Conservation (phyloP, 805 yeast genomes). For the Tanozyma kutaoensis region DNA sequence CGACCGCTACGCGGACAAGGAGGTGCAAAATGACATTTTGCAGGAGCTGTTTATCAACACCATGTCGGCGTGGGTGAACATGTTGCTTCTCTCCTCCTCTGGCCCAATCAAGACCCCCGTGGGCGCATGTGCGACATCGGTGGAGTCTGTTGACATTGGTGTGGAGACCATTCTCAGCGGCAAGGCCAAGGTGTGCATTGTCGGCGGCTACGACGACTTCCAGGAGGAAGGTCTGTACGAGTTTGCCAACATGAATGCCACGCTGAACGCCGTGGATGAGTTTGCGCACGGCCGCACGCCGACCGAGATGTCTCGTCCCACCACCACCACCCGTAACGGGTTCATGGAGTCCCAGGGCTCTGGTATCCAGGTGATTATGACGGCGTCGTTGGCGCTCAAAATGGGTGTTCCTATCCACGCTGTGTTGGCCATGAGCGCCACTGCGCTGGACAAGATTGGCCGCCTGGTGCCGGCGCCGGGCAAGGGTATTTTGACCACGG, state of each 20-base stretch:
- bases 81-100: constrained; percentile 90
- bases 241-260: constrained; percentile 98
- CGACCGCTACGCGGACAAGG: constrained; percentile 84
- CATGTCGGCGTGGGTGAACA: constrained; percentile 99
- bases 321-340: constrained; percentile 92
- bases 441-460: constrained; percentile 97
- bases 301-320: constrained; percentile 96
- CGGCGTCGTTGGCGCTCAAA: constrained; percentile 81
- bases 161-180: constrained; percentile 86
- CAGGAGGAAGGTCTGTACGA: constrained; percentile 98
- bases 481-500: constrained; percentile 96
- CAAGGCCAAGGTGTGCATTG: constrained; percentile 90
- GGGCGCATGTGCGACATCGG: constrained; percentile 99
- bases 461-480: constrained; percentile 99
- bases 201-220: constrained; percentile 99
- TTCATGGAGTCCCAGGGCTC: constrained; percentile 99
- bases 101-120: constrained; percentile 99
- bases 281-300: constrained; percentile 95
- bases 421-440: constrained; percentile 84
- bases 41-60: constrained; percentile 99
- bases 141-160: constrained; percentile 95
- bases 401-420: constrained; percentile 99
- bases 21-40: constrained; percentile 92
- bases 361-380: constrained; percentile 95
- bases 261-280: constrained; percentile 82